Base-by-base conservation (phyloP, 352 stramenopile genomes). In the Globisporangium paroecandrum region DNA sequence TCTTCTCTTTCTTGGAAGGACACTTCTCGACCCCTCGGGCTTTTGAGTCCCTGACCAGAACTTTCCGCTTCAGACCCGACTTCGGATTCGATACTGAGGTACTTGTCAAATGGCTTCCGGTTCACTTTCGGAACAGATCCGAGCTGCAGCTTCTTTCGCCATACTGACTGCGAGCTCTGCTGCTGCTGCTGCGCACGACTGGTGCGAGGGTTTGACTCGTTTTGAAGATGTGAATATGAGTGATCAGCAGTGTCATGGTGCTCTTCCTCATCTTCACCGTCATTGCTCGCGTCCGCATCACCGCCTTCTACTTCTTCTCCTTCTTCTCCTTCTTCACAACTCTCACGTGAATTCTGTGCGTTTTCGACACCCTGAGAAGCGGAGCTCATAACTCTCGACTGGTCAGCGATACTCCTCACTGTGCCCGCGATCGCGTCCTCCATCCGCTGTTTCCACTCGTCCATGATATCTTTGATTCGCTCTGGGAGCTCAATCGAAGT, bases 381-480 rank as follows among this genome's bases (percentile, higher is more conserved):
- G 1, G 25, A 34, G 22, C 38, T 65, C 29, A 72, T 18, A 12
- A 57, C 43, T 55, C 49, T 62, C 36, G 75, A 59, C 9, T 59
- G 54, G 15, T 75, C 29, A 0, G 59, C 29, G n/a, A 79, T 72
- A 18, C 65, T 69, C 27, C 66, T 65, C 1, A 60, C 58, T 0
- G 76, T 72, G 1, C 64, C 62, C n/a, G 68, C 56, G 4, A 84
- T 68, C 1, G 78, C 72, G 6, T 81, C 70, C 38, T 89, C 72
- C 79, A 89, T 85, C 1, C 78, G 72, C 34, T 75, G 49, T 58
- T 89, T 87, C 83, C 82, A 89, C 65, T 89, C 74, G 51, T 83
- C 71, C 71, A 87, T 82, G 46, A 91, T 80, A 18, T 82, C 77
- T 46, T 77, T 74, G 53, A 89, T 84, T 12, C 79, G 80, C 25